These are phyloP conservation scores for Rosa rugosa DNA, from an alignment of 306 rosid species.

Conservation along the genomic window DNA sequence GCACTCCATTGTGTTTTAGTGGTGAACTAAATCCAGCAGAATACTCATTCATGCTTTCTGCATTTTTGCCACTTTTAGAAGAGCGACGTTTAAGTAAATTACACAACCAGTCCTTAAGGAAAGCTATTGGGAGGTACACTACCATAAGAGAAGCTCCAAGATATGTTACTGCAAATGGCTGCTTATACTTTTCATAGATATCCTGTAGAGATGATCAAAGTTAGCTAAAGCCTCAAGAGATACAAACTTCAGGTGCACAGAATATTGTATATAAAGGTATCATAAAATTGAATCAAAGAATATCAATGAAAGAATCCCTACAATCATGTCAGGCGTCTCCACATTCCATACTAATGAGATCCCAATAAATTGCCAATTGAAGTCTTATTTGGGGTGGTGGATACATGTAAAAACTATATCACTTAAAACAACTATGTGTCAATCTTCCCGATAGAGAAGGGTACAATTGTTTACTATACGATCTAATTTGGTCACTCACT, in stretches of 20 bases:
- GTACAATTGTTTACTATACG: background rate
- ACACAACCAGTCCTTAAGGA: conserved; percentile 85
- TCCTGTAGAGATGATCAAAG: conserved; percentile 45
- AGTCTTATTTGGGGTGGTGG: conserved; percentile 13
- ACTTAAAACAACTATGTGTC: conserved; percentile 6
- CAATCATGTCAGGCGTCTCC: background rate
- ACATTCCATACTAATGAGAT: background rate
- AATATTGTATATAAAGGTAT: conserved; percentile 9
- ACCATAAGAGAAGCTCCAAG: conserved; percentile 99
- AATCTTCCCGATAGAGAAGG: background rate
- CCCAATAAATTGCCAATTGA: background rate
- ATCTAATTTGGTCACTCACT: conserved; percentile 1
- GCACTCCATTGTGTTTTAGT: conserved; percentile 48
- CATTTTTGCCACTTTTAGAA: conserved; percentile 61
- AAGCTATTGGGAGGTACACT: conserved; percentile 93
- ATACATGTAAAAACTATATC: background rate
- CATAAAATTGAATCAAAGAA: background rate
- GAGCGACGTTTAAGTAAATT: conserved; percentile 53
- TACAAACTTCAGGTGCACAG: conserved; percentile 11
- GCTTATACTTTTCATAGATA: conserved; percentile 80
- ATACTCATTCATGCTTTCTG: conserved; percentile 42
- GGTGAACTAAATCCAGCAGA: conserved; percentile 37
- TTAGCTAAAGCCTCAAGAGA: conserved; percentile 29
- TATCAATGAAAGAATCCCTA: background rate
- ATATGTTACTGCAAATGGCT: conserved; percentile 96